phyloP scores from a whole-genome alignment of 495 filamentous ascomycete species.

The Penicillium steckii region DNA sequence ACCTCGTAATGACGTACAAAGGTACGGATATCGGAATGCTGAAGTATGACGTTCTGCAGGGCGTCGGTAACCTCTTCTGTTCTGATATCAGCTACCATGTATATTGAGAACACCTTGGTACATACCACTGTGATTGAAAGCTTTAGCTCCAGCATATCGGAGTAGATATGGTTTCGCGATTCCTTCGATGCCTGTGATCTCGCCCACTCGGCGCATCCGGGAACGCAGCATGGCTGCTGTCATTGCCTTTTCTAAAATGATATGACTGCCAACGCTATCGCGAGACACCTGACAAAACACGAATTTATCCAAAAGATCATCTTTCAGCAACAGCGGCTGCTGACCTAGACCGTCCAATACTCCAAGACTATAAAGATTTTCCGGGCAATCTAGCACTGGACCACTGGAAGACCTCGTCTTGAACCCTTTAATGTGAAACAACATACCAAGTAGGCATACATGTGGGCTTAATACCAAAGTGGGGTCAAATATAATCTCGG shows the following conservation, averaged over 20 bases:
- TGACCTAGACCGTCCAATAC: slow-evolving; percentile 28
- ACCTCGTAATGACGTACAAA: slow-evolving; percentile 38
- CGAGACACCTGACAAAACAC: slow-evolving; percentile 17
- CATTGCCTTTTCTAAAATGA: slow-evolving; percentile 27
- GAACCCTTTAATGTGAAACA: no score
- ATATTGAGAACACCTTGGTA: no score
- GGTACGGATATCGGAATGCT: slow-evolving; percentile 34
- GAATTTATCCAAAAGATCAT: slow-evolving; percentile 24
- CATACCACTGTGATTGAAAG: slow-evolving; percentile 36
- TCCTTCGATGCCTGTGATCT: slow-evolving; percentile 29
- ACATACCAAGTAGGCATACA: slow-evolving; percentile 33
- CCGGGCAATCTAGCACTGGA: slow-evolving; percentile 18
- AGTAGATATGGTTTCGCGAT: slow-evolving; percentile 32
- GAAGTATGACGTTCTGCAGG: slow-evolving; percentile 39
- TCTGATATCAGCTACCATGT: no score
- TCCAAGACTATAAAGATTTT: slow-evolving; percentile 28
- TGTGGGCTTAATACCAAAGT: slow-evolving; percentile 34
- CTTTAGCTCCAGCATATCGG: slow-evolving; percentile 33
- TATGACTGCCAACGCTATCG: slow-evolving; percentile 20
- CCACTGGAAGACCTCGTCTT: no score
- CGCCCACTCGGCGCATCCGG: slow-evolving; percentile 26
- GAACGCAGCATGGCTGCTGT: slow-evolving; percentile 23
- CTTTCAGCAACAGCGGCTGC: slow-evolving; percentile 29
- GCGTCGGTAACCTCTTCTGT: no score
- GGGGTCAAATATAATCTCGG: slow-evolving; percentile 38